Base-by-base conservation (phyloP, 805 yeast genomes). In the Nakazawaea ishiwadae region DNA sequence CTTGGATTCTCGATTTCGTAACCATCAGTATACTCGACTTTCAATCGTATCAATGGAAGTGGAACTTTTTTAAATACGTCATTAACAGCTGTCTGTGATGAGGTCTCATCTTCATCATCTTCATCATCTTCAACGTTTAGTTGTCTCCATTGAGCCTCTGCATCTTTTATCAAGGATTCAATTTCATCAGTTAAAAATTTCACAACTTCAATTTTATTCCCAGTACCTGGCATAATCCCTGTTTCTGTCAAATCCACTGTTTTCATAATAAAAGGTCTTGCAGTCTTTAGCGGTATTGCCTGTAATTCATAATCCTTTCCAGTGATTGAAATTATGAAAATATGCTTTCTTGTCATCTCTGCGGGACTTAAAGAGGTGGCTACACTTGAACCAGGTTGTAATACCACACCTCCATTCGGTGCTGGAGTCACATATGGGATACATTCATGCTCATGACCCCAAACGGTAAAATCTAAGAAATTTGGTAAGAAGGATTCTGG, bases 371-470 rank as follows among this genome's bases (percentile, higher is more conserved):
- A 66, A 2, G 96, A 81, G 0, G 99, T 93, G 0, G 96, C 97
- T 14, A 93, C 84, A 0, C 96, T 84, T 1, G 96, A 86, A 1
- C 99, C 99, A 0, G 96, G 93, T 56, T 89, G 96, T 29, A 93
- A 68, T 0, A 89, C 88, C 42, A 78, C 78, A 54, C 91, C 88
- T 1, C 81, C 83, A 2, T 73, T 73, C 9, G 69, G 71, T 51
- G 83, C 82, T 34, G 66, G 66, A 1, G 68, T 72, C 0, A 95
- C 78, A 44, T 75, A 77, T 1, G 91, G 86, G 4, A 81, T 71
- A 54, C 97, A 88, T 56, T 93, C 97, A 60, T 93, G 99, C 58
- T 93, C 99, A 60, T 93, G 99, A 14, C 99, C 99, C 99, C 99
- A 93, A 2, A 90, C 64, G 0, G 93, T 81, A 43, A 91, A 67